A percentile compares a stretch with the other conserved stretches of the same genome.
Conservation (phyloP, 2,329 filamentous ascomycete species). For the Zymoseptoria brevis region DNA sequence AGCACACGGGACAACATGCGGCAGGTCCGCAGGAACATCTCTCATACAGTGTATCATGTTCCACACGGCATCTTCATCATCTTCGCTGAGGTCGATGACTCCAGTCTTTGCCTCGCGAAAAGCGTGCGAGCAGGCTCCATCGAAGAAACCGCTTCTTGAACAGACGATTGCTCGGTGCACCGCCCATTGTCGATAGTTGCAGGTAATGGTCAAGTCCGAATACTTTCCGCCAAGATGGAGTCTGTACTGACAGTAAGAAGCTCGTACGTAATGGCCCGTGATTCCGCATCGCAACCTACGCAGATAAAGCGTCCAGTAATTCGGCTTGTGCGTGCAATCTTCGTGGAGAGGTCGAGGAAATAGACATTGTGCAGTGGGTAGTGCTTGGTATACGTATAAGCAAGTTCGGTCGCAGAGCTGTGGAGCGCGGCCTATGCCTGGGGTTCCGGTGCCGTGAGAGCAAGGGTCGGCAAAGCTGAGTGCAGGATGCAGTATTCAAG, state of each 20-base stretch:
- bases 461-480: neutral
- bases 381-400: neutral
- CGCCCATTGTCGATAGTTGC: conserved; percentile 38
- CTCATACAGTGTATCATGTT: conserved; percentile 34
- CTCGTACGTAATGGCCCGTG: conserved; percentile 10
- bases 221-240: conserved; percentile 34
- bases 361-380: conserved; percentile 11
- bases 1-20: neutral
- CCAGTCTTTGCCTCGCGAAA: conserved; percentile 30
- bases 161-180: conserved; percentile 44
- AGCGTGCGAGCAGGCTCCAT: conserved; percentile 31
- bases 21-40: neutral
- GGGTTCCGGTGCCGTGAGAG: neutral
- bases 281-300: conserved; percentile 31
- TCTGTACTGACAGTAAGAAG: conserved; percentile 21
- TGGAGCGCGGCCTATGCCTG: neutral
- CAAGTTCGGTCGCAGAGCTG: conserved; percentile 1
- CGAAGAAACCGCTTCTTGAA: conserved; percentile 41
- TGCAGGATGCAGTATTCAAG: neutral
- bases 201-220: conserved; percentile 43
- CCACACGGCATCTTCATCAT: conserved; percentile 33
- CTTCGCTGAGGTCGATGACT: conserved; percentile 31
- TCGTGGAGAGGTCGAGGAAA: conserved; percentile 21
- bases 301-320: conserved; percentile 40
- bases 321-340: conserved; percentile 35